phyloP scores from a whole-genome alignment of 2,329 filamentous ascomycete species.

The Xylaria sp. region DNA sequence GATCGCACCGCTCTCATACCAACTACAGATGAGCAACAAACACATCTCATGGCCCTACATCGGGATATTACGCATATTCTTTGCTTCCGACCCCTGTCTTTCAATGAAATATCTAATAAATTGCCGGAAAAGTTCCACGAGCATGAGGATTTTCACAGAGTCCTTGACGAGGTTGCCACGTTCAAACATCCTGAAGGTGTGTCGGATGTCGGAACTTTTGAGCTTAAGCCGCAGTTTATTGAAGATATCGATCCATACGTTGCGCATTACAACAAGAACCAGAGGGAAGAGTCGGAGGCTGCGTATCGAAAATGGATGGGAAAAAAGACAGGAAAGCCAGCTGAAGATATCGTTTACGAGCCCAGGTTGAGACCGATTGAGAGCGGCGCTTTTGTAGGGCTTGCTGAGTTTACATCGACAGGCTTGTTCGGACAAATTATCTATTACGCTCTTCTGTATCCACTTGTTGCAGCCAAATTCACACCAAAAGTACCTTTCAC shows the following conservation, averaged over 20 bases:
- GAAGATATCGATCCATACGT: constrained; percentile 95
- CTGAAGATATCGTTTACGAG: constrained; percentile 90
- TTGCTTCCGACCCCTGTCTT: constrained; percentile 95
- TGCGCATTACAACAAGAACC: constrained; percentile 95
- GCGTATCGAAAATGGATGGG: constrained; percentile 89
- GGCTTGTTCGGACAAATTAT: constrained; percentile 90
- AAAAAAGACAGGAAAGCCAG: constrained; percentile 83
- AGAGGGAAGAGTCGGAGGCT: constrained; percentile 92
- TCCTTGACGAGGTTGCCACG: constrained; percentile 86
- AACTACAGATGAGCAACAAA: constrained; percentile 71
- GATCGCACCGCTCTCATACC: constrained; percentile 85
- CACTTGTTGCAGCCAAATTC: constrained; percentile 73
- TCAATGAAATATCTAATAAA: constrained; percentile 88
- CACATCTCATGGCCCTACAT: constrained; percentile 77
- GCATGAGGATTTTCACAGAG: constrained; percentile 84
- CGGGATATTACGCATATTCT: constrained; percentile 93
- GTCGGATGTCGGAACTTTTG: constrained; percentile 92
- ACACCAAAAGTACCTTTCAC: constrained; percentile 83
- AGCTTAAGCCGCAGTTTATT: constrained; percentile 86
- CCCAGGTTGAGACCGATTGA: constrained; percentile 81
- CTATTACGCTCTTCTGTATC: constrained; percentile 87
- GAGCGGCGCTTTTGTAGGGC: constrained; percentile 78
- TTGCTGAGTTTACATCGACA: constrained; percentile 84
- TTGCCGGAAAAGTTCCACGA: constrained; percentile 91
- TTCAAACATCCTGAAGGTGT: constrained; percentile 93